Evolutionary conservation across 2,329 filamentous ascomycete species (phyloP), one percentile per base, ranked within the genome.

Genomic region (Talaromyces amestolkiae): DNA sequence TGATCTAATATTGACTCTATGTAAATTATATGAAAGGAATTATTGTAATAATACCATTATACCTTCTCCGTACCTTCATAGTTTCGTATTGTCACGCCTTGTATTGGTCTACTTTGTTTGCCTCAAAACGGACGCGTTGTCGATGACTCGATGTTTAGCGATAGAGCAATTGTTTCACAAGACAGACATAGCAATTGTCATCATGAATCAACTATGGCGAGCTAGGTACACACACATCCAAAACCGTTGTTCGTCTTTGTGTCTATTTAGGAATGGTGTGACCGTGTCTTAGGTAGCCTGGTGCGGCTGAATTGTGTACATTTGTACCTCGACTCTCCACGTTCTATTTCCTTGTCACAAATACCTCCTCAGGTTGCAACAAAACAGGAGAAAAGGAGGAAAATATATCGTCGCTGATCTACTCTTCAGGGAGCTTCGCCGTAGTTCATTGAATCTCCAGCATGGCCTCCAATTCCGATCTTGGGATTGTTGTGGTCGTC

Each of bases 401-500:
- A 6, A 35, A 54, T 54, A 54, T 54, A 31, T 35, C 11, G 15
- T 35, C 11, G 41, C 45, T 11, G 31, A 17, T 33, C 9, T 58
- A 7, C 5, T 6, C 35, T 41, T 9, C 35, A 24, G 27, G 27
- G n/a, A 41, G 35, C 13, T n/a, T 58, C 35, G 17, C 13, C 19
- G 39, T 41, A 58, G 11, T 10, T 58, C 13, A 17, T 41, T 41
- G 35, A 4, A 58, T 58, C 35, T 58, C 19, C 19, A 24, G 54
- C 19, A 58, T 58, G 54, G 13, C 19, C 35, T 27, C 35, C n/a
- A 27, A 41, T 17, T 43, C 61, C 35, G 47, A 54, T 31, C 33
- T 63, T 15, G 61, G 61, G 13, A 53, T 39, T 24, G 61, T 49
- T 24, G n/a, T 64, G n/a, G 61, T 64, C 39, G 61, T 64, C 27